Percentiles rank a stretch among this genome's conserved stretches.
Evolutionary conservation across 352 stramenopile genomes (phyloP).

Genomic region (Phytopythium montanum): DNA sequence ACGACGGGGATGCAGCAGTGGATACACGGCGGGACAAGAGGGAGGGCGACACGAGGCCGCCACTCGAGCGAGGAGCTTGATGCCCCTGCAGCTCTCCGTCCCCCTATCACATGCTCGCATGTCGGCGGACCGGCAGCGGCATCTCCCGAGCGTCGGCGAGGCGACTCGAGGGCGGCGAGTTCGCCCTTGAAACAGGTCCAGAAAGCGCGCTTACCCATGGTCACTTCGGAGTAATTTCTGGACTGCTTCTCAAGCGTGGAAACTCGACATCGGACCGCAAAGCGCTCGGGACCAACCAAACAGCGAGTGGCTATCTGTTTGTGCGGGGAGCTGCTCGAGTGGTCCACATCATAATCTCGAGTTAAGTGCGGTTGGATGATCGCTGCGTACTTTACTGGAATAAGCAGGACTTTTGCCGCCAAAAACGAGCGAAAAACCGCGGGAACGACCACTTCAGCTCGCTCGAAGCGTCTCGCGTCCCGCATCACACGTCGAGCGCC

Average conservation of each 20-base stretch:
- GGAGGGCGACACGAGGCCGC: conserved; percentile 16
- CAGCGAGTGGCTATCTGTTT: background rate
- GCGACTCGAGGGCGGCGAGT: conserved; percentile 15
- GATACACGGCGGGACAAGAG: conserved; percentile 40
- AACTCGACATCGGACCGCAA: no score
- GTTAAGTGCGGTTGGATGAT: background rate
- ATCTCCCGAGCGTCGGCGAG: conserved; percentile 33
- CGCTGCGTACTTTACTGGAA: no score
- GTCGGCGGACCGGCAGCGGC: conserved; percentile 10
- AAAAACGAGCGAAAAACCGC: conserved; percentile 3
- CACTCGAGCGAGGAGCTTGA: background rate
- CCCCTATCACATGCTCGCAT: conserved; percentile 18
- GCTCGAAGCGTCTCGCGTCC: background rate
- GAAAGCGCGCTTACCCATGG: conserved; percentile 74
- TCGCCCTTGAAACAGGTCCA: conserved; percentile 7
- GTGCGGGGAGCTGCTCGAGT: background rate
- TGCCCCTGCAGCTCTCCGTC: conserved; percentile 1
- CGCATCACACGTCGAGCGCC: background rate
- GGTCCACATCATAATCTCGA: background rate
- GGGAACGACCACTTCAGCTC: background rate
- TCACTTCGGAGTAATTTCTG: conserved; percentile 85
- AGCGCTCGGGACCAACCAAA: conserved; percentile 8
- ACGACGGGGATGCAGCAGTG: conserved; percentile 89
- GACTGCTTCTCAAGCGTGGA: no score
- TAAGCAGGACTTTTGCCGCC: no score